phyloP scores from a whole-genome alignment of 768 basidiomycete genomes.

The Podaxis sp. region DNA sequence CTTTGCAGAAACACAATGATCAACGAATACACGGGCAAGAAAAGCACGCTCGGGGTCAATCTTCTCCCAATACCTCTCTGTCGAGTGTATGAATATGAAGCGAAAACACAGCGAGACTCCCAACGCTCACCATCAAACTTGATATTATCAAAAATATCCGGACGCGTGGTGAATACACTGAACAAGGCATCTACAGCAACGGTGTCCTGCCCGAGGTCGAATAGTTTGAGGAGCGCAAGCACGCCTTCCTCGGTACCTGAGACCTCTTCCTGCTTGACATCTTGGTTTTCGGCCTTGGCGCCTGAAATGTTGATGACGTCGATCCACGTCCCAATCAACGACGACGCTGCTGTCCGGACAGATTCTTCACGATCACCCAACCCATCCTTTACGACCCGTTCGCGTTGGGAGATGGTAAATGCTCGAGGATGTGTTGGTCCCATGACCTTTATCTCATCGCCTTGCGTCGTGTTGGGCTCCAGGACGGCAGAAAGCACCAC shows the following conservation, averaged over 20 bases:
- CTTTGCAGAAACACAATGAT: slow-evolving; percentile 62
- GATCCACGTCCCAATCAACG: slow-evolving; percentile 74
- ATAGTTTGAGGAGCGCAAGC: slow-evolving; percentile 46
- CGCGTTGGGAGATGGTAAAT: slow-evolving; percentile 69
- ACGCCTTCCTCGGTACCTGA: slow-evolving; percentile 31
- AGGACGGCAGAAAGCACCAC: slow-evolving; percentile 65
- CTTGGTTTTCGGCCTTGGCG: slow-evolving; percentile 27
- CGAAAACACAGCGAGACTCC: not conserved
- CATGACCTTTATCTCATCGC: slow-evolving; percentile 24
- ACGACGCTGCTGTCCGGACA: slow-evolving; percentile 69
- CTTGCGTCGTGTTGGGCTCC: slow-evolving; percentile 28
- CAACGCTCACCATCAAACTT: slow-evolving; percentile 59
- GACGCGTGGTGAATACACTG: slow-evolving; percentile 62
- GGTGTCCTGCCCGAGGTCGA: slow-evolving; percentile 53
- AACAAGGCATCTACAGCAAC: slow-evolving; percentile 73
- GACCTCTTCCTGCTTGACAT: slow-evolving; percentile 13
- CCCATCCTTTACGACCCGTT: slow-evolving; percentile 75
- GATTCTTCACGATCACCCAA: slow-evolving; percentile 78
- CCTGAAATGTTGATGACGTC: slow-evolving; percentile 39
- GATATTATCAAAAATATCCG: slow-evolving; percentile 63
- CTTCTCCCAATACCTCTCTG: slow-evolving; percentile 68
- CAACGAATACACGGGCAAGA: slow-evolving; percentile 78
- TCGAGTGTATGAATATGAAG: not conserved
- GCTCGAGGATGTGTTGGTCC: slow-evolving; percentile 60
- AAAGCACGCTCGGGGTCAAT: slow-evolving; percentile 76